Conservation (phyloP, 768 basidiomycete species). For the Baorangia bicolor region DNA sequence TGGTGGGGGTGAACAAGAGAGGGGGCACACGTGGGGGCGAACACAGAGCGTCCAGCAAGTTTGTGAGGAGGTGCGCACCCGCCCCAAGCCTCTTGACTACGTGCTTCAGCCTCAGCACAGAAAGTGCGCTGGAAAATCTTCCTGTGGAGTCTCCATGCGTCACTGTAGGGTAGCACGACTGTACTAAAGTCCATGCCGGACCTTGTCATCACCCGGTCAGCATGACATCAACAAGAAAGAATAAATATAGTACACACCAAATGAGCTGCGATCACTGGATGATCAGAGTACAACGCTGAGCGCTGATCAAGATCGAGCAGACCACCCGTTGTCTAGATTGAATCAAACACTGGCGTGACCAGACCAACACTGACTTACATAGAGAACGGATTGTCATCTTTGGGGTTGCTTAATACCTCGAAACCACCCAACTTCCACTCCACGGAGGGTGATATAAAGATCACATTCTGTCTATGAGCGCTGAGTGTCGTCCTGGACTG, state of each 20-base stretch:
- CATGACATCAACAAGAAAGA: background rate
- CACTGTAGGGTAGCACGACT: slow-evolving; percentile 29
- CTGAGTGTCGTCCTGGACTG: background rate
- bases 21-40: no score
- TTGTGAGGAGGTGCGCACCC: slow-evolving; percentile 20
- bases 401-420: slow-evolving; percentile 81
- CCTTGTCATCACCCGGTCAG: slow-evolving; percentile 9
- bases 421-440: slow-evolving; percentile 98
- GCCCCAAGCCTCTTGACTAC: slow-evolving; percentile 15
- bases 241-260: slow-evolving; percentile 8
- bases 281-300: slow-evolving; percentile 28
- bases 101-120: slow-evolving; percentile 19
- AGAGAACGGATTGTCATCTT: slow-evolving; percentile 79
- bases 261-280: slow-evolving; percentile 18
- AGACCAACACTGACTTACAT: slow-evolving; percentile 50
- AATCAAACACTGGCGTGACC: slow-evolving; percentile 14
- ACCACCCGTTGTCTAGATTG: slow-evolving; percentile 60
- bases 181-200: slow-evolving; percentile 30
- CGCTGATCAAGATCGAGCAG: slow-evolving; percentile 46
- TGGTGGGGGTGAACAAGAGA: no score
- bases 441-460: slow-evolving; percentile 90
- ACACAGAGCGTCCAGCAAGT: slow-evolving; percentile 22
- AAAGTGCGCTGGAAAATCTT: slow-evolving; percentile 30
- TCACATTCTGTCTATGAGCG: slow-evolving; percentile 49
- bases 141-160: slow-evolving; percentile 32